Base-by-base conservation (phyloP, 1,284 basidiomycete genomes). In the Apiotrichum veenhuisii region DNA sequence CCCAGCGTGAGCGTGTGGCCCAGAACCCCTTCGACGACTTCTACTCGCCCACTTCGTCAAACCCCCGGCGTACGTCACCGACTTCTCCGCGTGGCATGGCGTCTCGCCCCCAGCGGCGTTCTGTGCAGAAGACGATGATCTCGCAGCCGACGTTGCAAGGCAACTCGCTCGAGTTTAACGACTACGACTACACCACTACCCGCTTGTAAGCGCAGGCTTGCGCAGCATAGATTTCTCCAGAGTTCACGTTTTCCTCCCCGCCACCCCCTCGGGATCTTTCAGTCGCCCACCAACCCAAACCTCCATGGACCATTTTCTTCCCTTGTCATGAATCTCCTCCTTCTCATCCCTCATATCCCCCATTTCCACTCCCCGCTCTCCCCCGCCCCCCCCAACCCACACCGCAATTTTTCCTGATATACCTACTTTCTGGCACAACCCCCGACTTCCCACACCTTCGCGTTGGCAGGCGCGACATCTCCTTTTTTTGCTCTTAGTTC, bases 1-100 rank as follows among this genome's bases (percentile, higher is more conserved):
- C 38, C 26, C 26, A 30, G 40, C 53, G 43, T 34, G 44, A 30
- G 40, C 53, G 43, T 34, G 44, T 26, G 14, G 50, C 47, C 41
- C 69, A 70, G 49, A 77, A 77, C 55, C 76, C 75, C 5, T 77
- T 77, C 58, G 75, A 76, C 58, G 75, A 76, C 57, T 70, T 74
- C 23, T 72, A 70, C 27, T 69, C 68, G 26, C 64, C 71, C 22
- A 36, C 46, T 15, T 48, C 46, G 15, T 69, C 68, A 2, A 74
- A 70, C 48, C 50, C 50, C 5, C 34, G 40, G 36, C 38, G 26
- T 36, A 36, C 44, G 25, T 54, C 57, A 38, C 57, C 57, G 25
- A 47, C 52, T 9, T 56, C 54, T 2, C 60, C 54, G 1, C 60
- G n/a, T n/a, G n/a, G 60, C 20, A 50, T 55, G 56, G 54, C 57